These are phyloP conservation scores for Aspergillus hortae DNA, from an alignment of 2,329 filamentous ascomycete genomes.

Conservation along the genomic window DNA sequence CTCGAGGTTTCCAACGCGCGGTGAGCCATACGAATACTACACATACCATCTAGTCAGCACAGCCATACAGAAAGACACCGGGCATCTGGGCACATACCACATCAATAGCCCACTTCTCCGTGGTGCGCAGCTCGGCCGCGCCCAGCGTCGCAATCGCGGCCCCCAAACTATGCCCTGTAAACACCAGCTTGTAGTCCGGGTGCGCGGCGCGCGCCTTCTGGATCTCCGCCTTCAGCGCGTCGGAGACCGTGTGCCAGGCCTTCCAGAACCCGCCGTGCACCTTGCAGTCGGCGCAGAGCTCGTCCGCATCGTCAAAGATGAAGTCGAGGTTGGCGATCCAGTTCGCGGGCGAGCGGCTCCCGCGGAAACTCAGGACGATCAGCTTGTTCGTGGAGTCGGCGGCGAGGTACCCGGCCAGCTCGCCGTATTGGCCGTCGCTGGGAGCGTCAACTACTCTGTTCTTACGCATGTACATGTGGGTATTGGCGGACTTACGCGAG, in stretches of 20 bases:
- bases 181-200: constrained; percentile 42
- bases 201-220: constrained; percentile 25
- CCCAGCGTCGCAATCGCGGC: constrained; percentile 50
- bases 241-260: constrained; percentile 41
- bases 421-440: constrained; percentile 28
- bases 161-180: constrained; percentile 52
- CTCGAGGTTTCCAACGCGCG: constrained; percentile 39
- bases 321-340: constrained; percentile 34
- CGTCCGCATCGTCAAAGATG: constrained; percentile 23
- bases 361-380: constrained; percentile 36
- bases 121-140: constrained; percentile 41
- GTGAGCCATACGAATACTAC: constrained; percentile 43
- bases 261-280: constrained; percentile 47
- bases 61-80: neutral
- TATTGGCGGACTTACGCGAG: constrained; percentile 37
- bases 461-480: neutral
- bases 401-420: constrained; percentile 48
- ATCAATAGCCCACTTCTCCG: constrained; percentile 37
- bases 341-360: constrained; percentile 27
- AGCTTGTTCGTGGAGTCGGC: constrained; percentile 42
- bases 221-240: constrained; percentile 37
- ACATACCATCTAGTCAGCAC: constrained; percentile 6
- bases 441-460: neutral
- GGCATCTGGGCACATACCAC: constrained; percentile 32
- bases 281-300: constrained; percentile 44